Conservation (phyloP, 108 stramenopile species). For the Cyclotella sp. region DNA sequence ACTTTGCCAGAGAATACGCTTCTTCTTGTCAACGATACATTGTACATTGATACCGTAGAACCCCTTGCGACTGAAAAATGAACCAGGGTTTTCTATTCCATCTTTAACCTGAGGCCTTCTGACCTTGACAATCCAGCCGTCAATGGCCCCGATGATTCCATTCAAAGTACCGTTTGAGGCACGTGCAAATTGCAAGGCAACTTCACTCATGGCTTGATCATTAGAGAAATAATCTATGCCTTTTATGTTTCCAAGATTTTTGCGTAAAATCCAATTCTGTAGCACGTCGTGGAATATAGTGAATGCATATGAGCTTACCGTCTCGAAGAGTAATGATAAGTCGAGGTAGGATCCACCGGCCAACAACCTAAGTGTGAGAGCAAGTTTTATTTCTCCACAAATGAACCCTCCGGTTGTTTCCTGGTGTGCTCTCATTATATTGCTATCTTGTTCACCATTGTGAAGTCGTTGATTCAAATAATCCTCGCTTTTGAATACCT, state of each 20-base stretch:
- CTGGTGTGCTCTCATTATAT: slow-evolving; percentile 4
- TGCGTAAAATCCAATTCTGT: slow-evolving; percentile 10
- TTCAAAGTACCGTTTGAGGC: slow-evolving; percentile 13
- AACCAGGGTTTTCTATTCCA: too few relatives aligned
- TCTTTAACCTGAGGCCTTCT: slow-evolving; percentile 11
- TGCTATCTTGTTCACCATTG: neutral
- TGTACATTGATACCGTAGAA: too few relatives aligned
- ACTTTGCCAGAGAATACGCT: too few relatives aligned
- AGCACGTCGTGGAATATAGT: slow-evolving; percentile 19
- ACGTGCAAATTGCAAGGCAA: slow-evolving; percentile 20
- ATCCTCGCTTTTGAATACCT: slow-evolving; percentile 22
- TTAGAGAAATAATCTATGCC: slow-evolving; percentile 26
- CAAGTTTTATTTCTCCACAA: slow-evolving; percentile 25
- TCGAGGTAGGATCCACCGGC: slow-evolving; percentile 31
- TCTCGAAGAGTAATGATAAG: slow-evolving; percentile 16
- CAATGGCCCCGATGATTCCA: slow-evolving; percentile 23
- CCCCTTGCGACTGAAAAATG: too few relatives aligned
- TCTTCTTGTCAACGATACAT: too few relatives aligned
- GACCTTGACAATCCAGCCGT: slow-evolving; percentile 35
- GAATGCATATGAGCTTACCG: slow-evolving; percentile 16
- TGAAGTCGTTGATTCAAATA: slow-evolving; percentile 9
- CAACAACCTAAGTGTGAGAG: slow-evolving; percentile 18
- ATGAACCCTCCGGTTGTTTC: slow-evolving; percentile 23
- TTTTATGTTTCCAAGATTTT: slow-evolving; percentile 31
- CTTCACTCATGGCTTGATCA: slow-evolving; percentile 17